Conservation (phyloP, 2,329 filamentous ascomycete species). For the Leptographium galeiforme region DNA sequence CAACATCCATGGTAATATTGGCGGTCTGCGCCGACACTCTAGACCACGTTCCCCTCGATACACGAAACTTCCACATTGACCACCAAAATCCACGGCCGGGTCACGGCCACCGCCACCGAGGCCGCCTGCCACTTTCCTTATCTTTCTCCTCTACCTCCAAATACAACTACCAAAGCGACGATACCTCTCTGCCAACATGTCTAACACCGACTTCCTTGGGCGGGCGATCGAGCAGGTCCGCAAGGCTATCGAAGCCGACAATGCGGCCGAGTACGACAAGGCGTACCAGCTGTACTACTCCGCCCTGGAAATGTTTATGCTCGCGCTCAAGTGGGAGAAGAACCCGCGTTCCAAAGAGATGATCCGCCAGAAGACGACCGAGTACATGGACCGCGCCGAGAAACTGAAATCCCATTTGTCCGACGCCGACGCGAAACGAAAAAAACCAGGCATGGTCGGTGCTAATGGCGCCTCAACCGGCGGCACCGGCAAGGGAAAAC, state of each 20-base stretch:
- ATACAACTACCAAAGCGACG: background rate
- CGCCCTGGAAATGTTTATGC: conserved; percentile 94
- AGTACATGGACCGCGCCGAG: conserved; percentile 98
- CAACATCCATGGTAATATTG: background rate
- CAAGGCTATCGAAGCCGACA: conserved; percentile 94
- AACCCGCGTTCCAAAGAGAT: conserved; percentile 94
- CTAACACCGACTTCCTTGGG: conserved; percentile 90
- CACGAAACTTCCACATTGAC: too few relatives aligned
- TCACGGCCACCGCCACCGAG: background rate
- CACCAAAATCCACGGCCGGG: too few relatives aligned
- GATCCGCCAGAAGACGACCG: conserved; percentile 85
- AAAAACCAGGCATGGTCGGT: conserved; percentile 59
- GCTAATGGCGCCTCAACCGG: conserved; percentile 55
- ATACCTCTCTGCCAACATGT: conserved; percentile 44
- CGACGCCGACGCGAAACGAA: conserved; percentile 56
- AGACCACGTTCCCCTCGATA: background rate
- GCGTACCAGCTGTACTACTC: conserved; percentile 95
- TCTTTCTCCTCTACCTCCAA: background rate
- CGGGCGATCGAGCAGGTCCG: conserved; percentile 95
- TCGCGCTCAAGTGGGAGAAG: conserved; percentile 99
- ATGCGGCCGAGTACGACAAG: conserved; percentile 89
- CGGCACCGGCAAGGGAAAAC: conserved; percentile 48
- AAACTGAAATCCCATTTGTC: conserved; percentile 88
- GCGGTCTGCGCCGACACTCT: background rate
- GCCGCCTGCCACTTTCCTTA: background rate